These are phyloP conservation scores for Malus hybrid DNA, from an alignment of 331 rosid species.

Conservation along the genomic window DNA sequence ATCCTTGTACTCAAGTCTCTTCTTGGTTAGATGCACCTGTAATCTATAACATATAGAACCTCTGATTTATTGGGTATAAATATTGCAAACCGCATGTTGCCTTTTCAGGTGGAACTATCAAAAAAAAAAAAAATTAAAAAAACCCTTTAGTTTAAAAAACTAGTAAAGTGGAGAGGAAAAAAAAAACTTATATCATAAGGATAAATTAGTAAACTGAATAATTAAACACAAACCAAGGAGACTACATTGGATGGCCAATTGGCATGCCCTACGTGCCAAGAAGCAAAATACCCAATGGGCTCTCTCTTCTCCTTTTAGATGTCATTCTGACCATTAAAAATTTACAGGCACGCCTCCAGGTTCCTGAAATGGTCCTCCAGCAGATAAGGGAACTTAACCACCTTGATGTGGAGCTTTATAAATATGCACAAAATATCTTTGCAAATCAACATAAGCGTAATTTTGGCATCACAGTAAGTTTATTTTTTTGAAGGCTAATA, in stretches of 20 bases:
- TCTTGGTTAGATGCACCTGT: not conserved
- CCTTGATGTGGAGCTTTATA: constrained; percentile 82
- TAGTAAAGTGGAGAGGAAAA: too few relatives aligned
- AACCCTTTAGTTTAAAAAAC: too few relatives aligned
- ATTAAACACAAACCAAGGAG: too few relatives aligned
- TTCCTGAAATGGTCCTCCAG: constrained; percentile 51
- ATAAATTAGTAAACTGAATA: too few relatives aligned
- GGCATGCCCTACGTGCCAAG: too few relatives aligned
- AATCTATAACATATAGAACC: not conserved
- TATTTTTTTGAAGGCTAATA: constrained; percentile 2
- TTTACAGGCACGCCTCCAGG: constrained; percentile 66
- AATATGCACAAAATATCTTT: constrained; percentile 59
- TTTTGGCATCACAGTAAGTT: constrained; percentile 41
- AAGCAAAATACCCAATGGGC: not conserved
- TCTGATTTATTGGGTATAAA: not conserved
- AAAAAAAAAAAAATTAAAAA: too few relatives aligned
- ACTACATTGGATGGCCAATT: too few relatives aligned
- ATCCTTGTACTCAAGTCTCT: not conserved
- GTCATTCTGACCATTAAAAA: not conserved
- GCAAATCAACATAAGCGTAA: constrained; percentile 38
- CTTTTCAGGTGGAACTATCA: not conserved
- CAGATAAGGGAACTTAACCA: constrained; percentile 58
- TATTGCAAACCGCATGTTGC: not conserved
- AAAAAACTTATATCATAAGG: too few relatives aligned
- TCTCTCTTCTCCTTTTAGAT: not conserved